Conservation (phyloP, 2,329 filamentous ascomycete species). For the Emericellopsis cladophorae region DNA sequence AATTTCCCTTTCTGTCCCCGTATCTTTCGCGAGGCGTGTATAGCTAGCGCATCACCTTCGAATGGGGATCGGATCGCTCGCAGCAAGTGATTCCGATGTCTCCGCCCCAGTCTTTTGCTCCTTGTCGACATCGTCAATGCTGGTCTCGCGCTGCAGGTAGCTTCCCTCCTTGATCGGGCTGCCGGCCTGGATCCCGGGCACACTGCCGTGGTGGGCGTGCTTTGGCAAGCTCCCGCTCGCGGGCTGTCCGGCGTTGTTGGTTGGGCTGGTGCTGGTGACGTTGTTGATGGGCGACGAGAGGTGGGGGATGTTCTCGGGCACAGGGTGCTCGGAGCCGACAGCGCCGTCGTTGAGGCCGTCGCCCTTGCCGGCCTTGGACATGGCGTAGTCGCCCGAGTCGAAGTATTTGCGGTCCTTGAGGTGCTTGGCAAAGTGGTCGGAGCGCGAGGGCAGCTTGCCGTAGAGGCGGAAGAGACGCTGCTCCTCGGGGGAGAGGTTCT, state of each 20-base stretch:
- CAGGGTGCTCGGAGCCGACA: constrained; percentile 88
- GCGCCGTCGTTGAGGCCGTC: constrained; percentile 86
- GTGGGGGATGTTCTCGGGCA: constrained; percentile 91
- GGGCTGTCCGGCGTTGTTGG: constrained; percentile 12
- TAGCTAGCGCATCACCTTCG: constrained; percentile 29
- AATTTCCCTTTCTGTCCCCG: not conserved
- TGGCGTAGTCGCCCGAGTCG: constrained; percentile 90
- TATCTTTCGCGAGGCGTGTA: not conserved
- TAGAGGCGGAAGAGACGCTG: constrained; percentile 94
- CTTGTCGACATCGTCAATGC: constrained; percentile 39
- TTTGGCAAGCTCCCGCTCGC: constrained; percentile 18
- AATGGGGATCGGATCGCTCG: constrained; percentile 44
- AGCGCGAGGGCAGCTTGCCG: constrained; percentile 93
- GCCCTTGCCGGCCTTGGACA: constrained; percentile 94
- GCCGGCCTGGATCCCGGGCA: constrained; percentile 43
- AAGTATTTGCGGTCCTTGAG: constrained; percentile 99
- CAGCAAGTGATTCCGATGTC: constrained; percentile 4
- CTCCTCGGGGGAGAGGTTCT: constrained; percentile 91
- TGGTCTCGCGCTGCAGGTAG: constrained; percentile 74
- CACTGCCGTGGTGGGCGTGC: constrained; percentile 27
- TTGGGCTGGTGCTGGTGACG: constrained; percentile 11
- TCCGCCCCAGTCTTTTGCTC: constrained; percentile 3
- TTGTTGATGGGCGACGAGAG: constrained; percentile 52
- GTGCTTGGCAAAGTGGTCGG: constrained; percentile 94
- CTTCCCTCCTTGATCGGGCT: constrained; percentile 87